Percentiles rank a stretch among this genome's conserved stretches.
phyloP scores from a whole-genome alignment of 768 basidiomycete species.

The Cyclocybe aegerita region DNA sequence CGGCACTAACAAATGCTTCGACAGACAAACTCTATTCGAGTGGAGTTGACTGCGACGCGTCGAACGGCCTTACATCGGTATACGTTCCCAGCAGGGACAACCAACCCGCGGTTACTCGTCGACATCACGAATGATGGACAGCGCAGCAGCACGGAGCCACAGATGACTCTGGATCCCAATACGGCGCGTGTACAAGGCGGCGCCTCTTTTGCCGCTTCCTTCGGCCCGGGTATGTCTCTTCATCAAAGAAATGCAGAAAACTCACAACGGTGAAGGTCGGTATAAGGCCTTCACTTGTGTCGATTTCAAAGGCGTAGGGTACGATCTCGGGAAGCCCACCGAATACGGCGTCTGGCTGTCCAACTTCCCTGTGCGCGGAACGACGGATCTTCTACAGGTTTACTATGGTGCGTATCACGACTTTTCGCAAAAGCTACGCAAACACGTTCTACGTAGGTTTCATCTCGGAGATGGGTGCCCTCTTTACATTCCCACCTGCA shows the following conservation, averaged over 20 bases:
- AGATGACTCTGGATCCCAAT: conserved; percentile 45
- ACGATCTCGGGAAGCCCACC: conserved; percentile 40
- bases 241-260: not conserved
- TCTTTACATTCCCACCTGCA: conserved; percentile 50
- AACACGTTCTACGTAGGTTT: conserved; percentile 32
- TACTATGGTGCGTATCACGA: conserved; percentile 40
- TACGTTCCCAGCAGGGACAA: conserved; percentile 49
- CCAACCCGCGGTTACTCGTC: conserved; percentile 50
- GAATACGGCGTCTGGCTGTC: conserved; percentile 59
- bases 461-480: conserved; percentile 49
- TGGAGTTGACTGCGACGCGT: conserved; percentile 59
- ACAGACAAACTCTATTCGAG: conserved; percentile 55
- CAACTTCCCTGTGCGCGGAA: conserved; percentile 46
- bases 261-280: conserved; percentile 30
- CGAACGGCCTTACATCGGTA: conserved; percentile 61
- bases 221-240: conserved; percentile 44
- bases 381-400: conserved; percentile 43
- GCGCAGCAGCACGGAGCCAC: conserved; percentile 46
- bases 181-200: conserved; percentile 52
- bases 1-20: not conserved
- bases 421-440: not conserved
- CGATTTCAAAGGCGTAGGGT: conserved; percentile 57
- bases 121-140: conserved; percentile 67
- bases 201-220: conserved; percentile 50
- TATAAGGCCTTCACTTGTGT: conserved; percentile 62